Conservation (phyloP, 345 rosid species). For the Eucalyptus dawsonii region DNA sequence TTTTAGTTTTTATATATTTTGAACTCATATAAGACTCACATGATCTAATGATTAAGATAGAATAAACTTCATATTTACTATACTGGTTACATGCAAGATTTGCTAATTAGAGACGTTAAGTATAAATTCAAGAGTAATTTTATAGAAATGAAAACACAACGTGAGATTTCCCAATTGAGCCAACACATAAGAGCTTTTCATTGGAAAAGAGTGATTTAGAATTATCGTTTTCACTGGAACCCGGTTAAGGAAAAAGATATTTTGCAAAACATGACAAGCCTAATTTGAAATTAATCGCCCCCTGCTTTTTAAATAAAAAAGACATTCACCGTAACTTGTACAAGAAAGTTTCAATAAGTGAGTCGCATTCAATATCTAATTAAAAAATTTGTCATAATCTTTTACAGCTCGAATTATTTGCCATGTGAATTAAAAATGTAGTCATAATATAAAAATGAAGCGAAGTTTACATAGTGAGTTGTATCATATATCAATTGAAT, state of each 20-base stretch:
- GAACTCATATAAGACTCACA: neutral
- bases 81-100: neutral
- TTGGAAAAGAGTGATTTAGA: neutral
- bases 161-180: neutral
- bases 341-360: neutral
- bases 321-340: neutral
- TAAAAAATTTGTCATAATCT: neutral
- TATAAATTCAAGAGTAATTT: neutral
- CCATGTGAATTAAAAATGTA: neutral
- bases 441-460: neutral
- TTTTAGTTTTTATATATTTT: neutral
- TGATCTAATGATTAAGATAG: neutral
- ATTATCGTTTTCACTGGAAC: neutral
- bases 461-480: neutral
- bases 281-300: neutral
- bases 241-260: neutral
- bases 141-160: neutral
- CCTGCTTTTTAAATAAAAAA: neutral
- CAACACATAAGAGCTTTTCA: accelerated
- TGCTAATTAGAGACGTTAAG: neutral
- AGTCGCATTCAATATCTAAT: neutral
- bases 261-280: neutral
- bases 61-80: neutral
- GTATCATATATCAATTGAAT: neutral
- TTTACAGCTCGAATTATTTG: neutral